Evolutionary conservation across 306 rosid species (phyloP), one percentile per base, ranked within the genome.

Genomic region (Styphnolobium japonicum): DNA sequence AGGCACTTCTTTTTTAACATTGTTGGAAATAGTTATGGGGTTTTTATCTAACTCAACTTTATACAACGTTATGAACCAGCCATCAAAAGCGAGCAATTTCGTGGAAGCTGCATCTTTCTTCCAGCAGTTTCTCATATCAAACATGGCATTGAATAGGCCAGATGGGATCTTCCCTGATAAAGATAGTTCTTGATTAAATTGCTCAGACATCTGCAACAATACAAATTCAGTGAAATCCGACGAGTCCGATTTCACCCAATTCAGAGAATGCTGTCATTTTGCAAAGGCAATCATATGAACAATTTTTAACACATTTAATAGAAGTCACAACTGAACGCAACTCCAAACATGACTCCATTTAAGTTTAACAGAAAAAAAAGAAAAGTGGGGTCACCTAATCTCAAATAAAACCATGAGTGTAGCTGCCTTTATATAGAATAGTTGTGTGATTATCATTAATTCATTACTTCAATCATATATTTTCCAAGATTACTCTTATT

Each of bases 171-270:
- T 89, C 11, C 93, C 93, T 2, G 83, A 75, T 18, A 91, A 53
- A 9, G 78, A 77, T 11, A 80, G 74, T 21, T 86, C 83, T 67
- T 82, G 75, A 76, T 91, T 89, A 56, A 75, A 77, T 18, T n/a
- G 89, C 84, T 87, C 90, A 1, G 91, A 87, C 96, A 89, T 91
- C 96, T 91, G 87, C 49, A 34, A 53, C 68, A 27, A 22, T 31
- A 19, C 33, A 77, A 67, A 61, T 3, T 49, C 16, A 31, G 51
- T 23, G 2, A 43, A 15, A 46, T 45, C 21, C 2, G 39, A 15
- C 12, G 10, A 67, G 1, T 67, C 21, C 8, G 22, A 37, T 23
- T 42, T 14, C 16, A 12, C 7, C 39, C 6, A 48, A n/a, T 21
- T 19, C 22, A 37, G 33, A 65, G 0, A 10, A 46, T 14, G 19